phyloP scores from a whole-genome alignment of 352 stramenopile species.

The Aphanomyces euteiches region DNA sequence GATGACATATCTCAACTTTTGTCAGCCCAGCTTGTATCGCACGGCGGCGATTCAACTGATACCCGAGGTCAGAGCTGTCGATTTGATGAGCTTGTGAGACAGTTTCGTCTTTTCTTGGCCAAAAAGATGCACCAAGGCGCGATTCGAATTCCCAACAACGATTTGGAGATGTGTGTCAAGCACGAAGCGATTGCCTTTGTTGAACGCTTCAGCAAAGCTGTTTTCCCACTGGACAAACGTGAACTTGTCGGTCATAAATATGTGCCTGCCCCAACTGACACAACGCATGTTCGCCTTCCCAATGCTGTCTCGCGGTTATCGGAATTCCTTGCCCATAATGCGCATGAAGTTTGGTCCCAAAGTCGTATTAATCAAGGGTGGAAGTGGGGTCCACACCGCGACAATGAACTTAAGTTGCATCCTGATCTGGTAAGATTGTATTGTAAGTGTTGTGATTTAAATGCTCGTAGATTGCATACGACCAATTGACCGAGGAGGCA shows the following conservation, averaged over 20 bases:
- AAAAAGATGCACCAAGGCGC: constrained; percentile 66
- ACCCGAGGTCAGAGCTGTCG: constrained; percentile 62
- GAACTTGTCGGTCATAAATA: constrained; percentile 81
- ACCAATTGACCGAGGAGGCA: constrained; percentile 63
- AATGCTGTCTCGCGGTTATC: constrained; percentile 58
- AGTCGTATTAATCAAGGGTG: constrained; percentile 65
- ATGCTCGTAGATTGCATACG: constrained; percentile 41
- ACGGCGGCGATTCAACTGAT: constrained; percentile 33
- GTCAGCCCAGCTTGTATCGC: constrained; percentile 46
- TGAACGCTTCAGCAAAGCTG: constrained; percentile 63
- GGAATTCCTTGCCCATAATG: constrained; percentile 69
- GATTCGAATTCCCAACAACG: constrained; percentile 45
- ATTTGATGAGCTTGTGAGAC: constrained; percentile 75
- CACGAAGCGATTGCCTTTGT: constrained; percentile 71
- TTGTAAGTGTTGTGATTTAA: neutral
- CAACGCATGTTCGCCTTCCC: constrained; percentile 53
- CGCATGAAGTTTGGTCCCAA: constrained; percentile 78
- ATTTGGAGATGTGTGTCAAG: constrained; percentile 62
- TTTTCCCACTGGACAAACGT: constrained; percentile 68
- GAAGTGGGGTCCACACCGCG: constrained; percentile 53
- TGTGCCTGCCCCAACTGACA: constrained; percentile 59
- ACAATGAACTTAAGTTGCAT: constrained; percentile 68
- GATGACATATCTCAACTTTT: constrained; percentile 64
- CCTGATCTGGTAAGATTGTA: constrained; percentile 51
- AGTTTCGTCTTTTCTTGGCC: constrained; percentile 77